Evolutionary conservation across 306 rosid genomes (phyloP).

Genomic region (Albizia julibrissin): DNA sequence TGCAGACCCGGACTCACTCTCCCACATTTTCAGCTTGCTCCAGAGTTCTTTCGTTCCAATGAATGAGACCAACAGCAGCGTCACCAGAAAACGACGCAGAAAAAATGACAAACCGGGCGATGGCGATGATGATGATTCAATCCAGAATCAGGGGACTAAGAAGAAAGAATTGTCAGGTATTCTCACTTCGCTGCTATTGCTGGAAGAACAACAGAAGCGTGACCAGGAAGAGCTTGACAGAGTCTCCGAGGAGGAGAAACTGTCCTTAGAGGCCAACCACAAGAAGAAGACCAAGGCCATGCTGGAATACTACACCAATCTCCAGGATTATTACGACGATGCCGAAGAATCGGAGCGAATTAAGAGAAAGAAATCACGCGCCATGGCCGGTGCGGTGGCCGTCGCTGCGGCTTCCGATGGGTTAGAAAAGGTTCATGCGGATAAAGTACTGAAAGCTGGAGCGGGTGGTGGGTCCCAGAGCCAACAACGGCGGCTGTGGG

Average conservation of each 20-base stretch:
- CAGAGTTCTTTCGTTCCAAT: constrained; percentile 29
- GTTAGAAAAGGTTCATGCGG: constrained; percentile 23
- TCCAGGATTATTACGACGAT: constrained; percentile 45
- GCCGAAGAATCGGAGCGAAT: constrained; percentile 53
- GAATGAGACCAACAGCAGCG: constrained; percentile 14
- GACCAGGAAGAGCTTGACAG: constrained; percentile 43
- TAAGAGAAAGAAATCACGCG: constrained; percentile 55
- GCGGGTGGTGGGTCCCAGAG: constrained; percentile 17
- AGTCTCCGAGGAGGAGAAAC: constrained; percentile 45
- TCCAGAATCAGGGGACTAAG: constrained; percentile 24
- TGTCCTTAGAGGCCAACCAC: constrained; percentile 41
- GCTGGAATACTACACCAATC: constrained; percentile 48
- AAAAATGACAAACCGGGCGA: constrained; percentile 20
- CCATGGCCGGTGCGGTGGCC: constrained; percentile 30
- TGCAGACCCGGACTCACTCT: constrained; percentile 29
- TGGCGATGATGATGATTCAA: constrained; percentile 14
- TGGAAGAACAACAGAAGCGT: constrained; percentile 56
- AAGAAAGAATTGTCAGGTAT: constrained; percentile 50
- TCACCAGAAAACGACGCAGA: constrained; percentile 32
- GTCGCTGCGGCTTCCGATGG: constrained; percentile 38
- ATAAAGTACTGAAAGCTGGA: constrained; percentile 8
- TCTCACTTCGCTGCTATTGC: constrained; percentile 46
- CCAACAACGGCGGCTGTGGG: constrained; percentile 77
- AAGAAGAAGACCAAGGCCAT: constrained; percentile 45
- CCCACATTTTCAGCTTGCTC: constrained; percentile 25